phyloP scores from a whole-genome alignment of 2,329 filamentous ascomycete genomes.

The Diaporthe humulicola region DNA sequence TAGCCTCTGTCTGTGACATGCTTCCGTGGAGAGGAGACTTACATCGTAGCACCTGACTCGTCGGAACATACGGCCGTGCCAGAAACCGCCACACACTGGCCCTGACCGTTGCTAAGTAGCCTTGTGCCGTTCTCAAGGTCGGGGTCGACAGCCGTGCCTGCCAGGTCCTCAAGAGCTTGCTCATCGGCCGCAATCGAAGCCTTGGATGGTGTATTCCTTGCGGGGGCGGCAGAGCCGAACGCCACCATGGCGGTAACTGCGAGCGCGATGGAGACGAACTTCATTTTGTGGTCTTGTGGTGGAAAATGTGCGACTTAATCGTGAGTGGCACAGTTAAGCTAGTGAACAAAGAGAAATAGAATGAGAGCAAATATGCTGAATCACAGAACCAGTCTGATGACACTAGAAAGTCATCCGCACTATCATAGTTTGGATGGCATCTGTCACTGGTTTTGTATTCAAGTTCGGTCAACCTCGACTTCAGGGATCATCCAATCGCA shows the following conservation, averaged over 20 bases:
- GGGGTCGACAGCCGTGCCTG: not conserved
- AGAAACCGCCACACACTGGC: not conserved
- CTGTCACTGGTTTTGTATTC: not conserved
- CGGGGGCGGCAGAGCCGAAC: not conserved
- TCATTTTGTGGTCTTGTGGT: not conserved
- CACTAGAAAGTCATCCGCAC: not conserved
- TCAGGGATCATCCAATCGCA: not conserved
- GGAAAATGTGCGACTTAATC: not conserved
- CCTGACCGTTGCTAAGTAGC: not conserved
- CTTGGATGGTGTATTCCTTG: not conserved
- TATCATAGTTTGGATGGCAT: not conserved
- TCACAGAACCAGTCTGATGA: constrained; percentile 3
- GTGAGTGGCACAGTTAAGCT: not conserved
- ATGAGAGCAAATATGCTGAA: not conserved
- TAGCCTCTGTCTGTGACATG: not conserved
- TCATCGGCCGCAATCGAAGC: not conserved
- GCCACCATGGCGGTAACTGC: not conserved
- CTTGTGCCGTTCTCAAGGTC: not conserved
- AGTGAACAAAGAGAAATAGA: not conserved
- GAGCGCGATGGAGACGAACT: not conserved
- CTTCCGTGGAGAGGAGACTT: not conserved
- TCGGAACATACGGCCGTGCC: not conserved
- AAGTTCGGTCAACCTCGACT: not conserved
- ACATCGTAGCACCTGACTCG: not conserved
- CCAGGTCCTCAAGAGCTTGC: not conserved